Evolutionary conservation across 352 stramenopile species (phyloP).

Genomic region (Phytophthora idaei): DNA sequence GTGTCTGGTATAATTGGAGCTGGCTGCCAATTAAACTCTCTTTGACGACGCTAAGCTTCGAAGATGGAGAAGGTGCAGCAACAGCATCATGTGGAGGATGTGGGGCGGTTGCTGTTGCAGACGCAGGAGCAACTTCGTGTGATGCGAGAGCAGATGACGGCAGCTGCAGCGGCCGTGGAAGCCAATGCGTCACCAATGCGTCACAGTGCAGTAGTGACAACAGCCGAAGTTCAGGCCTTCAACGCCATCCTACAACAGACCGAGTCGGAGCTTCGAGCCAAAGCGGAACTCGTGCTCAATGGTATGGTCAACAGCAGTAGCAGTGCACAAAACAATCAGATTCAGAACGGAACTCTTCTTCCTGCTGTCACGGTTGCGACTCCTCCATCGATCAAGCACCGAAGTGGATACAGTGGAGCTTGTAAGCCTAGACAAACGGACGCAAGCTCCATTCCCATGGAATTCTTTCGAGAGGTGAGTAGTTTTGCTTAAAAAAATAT

Average conservation of each 20-base stretch:
- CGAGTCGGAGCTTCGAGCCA: conserved; percentile 73
- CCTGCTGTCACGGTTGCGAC: conserved; percentile 23
- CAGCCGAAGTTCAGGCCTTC: conserved; percentile 50
- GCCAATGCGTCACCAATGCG: conserved; percentile 40
- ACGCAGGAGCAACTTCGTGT: conserved; percentile 81
- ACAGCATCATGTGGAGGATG: conserved; percentile 84
- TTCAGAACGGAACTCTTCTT: conserved; percentile 29
- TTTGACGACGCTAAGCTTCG: conserved; percentile 3
- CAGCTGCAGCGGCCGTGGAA: conserved; percentile 37
- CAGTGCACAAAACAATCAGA: conserved; percentile 28
- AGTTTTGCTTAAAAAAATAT: not conserved
- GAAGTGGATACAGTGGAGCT: conserved; percentile 10
- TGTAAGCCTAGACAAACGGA: conserved; percentile 16
- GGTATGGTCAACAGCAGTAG: conserved; percentile 64
- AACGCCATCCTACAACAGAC: conserved; percentile 76
- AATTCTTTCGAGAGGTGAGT: conserved; percentile 57
- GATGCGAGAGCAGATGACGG: conserved; percentile 74
- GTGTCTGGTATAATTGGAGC: conserved; percentile 30
- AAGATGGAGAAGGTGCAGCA: conserved; percentile 81
- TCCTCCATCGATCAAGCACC: conserved; percentile 17
- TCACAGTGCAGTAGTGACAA: conserved; percentile 33
- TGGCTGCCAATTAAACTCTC: not conserved
- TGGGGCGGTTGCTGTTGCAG: conserved; percentile 80
- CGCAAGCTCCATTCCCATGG: conserved; percentile 40
- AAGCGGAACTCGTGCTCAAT: conserved; percentile 80